Percentiles rank a stretch among this genome's conserved stretches.
phyloP scores from a whole-genome alignment of 306 rosid species.

The Quercus variabilis region DNA sequence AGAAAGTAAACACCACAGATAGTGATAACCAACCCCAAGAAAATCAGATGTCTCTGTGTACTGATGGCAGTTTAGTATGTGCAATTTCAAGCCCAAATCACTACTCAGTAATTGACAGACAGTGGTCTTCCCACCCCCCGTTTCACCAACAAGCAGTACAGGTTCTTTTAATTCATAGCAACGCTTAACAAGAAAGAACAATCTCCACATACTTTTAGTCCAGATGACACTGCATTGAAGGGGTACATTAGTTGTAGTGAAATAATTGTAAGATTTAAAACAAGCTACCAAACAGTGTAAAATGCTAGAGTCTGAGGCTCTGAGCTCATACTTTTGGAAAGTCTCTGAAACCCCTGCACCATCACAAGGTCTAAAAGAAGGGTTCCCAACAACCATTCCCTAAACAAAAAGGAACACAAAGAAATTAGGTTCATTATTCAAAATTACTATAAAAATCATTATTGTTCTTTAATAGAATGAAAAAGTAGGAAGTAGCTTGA shows the following conservation, averaged over 20 bases:
- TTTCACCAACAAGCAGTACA: constrained; percentile 93
- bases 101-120: constrained; percentile 84
- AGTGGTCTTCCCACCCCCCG: constrained; percentile 98
- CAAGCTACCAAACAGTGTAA: background rate
- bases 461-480: background rate
- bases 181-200: constrained; percentile 78
- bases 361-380: constrained; percentile 26
- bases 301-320: background rate
- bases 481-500: background rate
- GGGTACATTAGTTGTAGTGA: constrained; percentile 17
- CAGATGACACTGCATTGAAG: constrained; percentile 47
- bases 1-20: background rate
- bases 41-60: constrained; percentile 94
- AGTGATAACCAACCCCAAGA: constrained; percentile 70
- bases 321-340: constrained; percentile 46
- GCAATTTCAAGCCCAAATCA: constrained; percentile 57
- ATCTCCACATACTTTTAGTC: constrained; percentile 75
- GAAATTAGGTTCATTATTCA: background rate
- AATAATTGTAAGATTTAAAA: background rate
- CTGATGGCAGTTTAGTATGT: constrained; percentile 90
- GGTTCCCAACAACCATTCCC: constrained; percentile 32
- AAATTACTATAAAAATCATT: background rate
- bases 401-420: constrained; percentile 20
- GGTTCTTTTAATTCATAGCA: constrained; percentile 76
- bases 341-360: constrained; percentile 31